These are phyloP conservation scores for Bipolaris victoriae DNA, from an alignment of 2,329 filamentous ascomycete genomes.

Conservation along the genomic window DNA sequence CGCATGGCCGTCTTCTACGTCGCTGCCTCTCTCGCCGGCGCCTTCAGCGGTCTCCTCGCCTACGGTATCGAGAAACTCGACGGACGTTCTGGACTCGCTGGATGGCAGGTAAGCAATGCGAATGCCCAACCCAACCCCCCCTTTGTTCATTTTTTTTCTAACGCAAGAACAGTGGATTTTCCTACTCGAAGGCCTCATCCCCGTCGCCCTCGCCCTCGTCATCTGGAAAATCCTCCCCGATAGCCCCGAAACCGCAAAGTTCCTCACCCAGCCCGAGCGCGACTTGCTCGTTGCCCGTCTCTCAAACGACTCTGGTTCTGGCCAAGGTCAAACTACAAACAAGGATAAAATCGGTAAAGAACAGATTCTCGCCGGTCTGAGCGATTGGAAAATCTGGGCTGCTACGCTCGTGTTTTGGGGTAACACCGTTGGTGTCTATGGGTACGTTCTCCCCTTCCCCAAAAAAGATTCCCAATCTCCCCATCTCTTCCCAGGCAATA, in stretches of 20 bases:
- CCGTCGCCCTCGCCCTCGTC: slow-evolving; percentile 49
- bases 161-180: slow-evolving; percentile 38
- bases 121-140: not conserved
- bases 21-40: slow-evolving; percentile 42
- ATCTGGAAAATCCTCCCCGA: slow-evolving; percentile 63
- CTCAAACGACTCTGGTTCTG: slow-evolving; percentile 52
- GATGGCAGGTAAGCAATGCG: slow-evolving; percentile 27
- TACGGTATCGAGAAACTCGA: slow-evolving; percentile 44
- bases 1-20: slow-evolving; percentile 47
- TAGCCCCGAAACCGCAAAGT: slow-evolving; percentile 51
- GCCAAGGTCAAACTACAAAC: slow-evolving; percentile 55
- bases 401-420: slow-evolving; percentile 49
- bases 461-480: no score
- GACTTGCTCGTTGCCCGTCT: slow-evolving; percentile 42
- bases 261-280: slow-evolving; percentile 43
- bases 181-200: slow-evolving; percentile 38
- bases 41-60: slow-evolving; percentile 46
- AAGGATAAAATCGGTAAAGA: slow-evolving; percentile 56
- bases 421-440: slow-evolving; percentile 47
- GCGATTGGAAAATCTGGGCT: slow-evolving; percentile 47
- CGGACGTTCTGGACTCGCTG: slow-evolving; percentile 31
- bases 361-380: slow-evolving; percentile 58
- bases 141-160: not conserved
- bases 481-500: no score
- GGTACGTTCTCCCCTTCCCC: slow-evolving; percentile 19